Evolutionary conservation across 768 basidiomycete genomes (phyloP), one percentile per base, ranked within the genome.

Genomic region (Phylloporus arenicola): DNA sequence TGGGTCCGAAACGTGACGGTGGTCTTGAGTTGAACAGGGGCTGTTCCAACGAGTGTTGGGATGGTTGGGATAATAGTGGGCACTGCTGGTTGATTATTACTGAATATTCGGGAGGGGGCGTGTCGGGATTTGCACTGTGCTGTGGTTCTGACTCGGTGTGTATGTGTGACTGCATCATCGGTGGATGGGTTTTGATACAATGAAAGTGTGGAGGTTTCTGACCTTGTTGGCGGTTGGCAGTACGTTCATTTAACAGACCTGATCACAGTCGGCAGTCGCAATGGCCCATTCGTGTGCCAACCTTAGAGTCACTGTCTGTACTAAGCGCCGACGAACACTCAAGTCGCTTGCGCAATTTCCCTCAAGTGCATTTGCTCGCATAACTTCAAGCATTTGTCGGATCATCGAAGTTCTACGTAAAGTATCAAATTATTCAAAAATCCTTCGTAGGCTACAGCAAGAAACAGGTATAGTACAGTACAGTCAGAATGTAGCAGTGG

Each of bases 1-100:
- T 76, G 1, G 75, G 75, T 13, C 75, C 75, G 44, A 64, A 64
- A 30, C 40, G 31, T 16, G 55, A 49, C 14, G 63, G 58, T 16
- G 56, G 46, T 24, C 30, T 48, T 39, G 64, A 41, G 47, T 48
- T 54, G 50, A 64, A 55, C 22, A 54, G 30, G n/a, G 57, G 52
- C 22, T 54, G 57, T 31, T 48, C 45, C 22, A 42, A 25, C n/a
- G 40, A 48, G 24, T 42, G 30, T 12, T 48, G 38, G 14, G 38
- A 30, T 22, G 51, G 55, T 24, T 50, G 68, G 39, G 49, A 55
- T 40, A 57, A 63, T 10, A 41, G 40, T 44, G 53, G 47, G 19
- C 46, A 53, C 7, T 50, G 57, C n/a, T 52, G 47, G 33, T 47
- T 46, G 33, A 53, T 55, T 17, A 57, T 51, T 22, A 60, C 43